Conservation (phyloP, 805 yeast genomes). For the Cyberlindnera lachancei region DNA sequence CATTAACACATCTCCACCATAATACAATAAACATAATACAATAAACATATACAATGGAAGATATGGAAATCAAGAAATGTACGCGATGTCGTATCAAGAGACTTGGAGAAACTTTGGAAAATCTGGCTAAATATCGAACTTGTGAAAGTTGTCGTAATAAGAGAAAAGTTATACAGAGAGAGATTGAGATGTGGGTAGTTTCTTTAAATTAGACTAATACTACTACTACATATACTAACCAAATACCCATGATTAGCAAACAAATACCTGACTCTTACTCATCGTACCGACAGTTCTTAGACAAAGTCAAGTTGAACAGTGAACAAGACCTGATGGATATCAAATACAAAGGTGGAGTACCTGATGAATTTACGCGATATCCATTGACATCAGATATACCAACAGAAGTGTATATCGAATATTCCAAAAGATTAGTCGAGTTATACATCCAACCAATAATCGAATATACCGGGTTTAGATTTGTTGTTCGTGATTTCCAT, state of each 20-base stretch:
- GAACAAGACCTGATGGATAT: slow-evolving; percentile 29
- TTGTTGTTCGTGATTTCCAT: slow-evolving; percentile 39
- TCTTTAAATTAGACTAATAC: too few species aligned
- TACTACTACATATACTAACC: too few species aligned
- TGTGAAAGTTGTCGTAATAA: slow-evolving; percentile 33
- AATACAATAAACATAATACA: too few species aligned
- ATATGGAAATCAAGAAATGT: slow-evolving; percentile 26
- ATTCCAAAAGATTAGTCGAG: slow-evolving; percentile 29
- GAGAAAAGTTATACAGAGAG: slow-evolving; percentile 26
- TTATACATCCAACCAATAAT: slow-evolving; percentile 34
- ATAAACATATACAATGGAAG: too few species aligned
- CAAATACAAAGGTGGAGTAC: slow-evolving; percentile 27
- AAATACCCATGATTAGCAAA: too few species aligned
- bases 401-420: slow-evolving; percentile 25
- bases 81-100: slow-evolving; percentile 37
- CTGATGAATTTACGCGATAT: slow-evolving; percentile 27
- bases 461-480: slow-evolving; percentile 33
- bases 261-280: too few species aligned
- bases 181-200: slow-evolving; percentile 2
- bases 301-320: slow-evolving; percentile 28
- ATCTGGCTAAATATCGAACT: slow-evolving; percentile 33
- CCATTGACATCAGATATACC: slow-evolving; percentile 23
- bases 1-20: too few species aligned
- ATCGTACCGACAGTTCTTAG: too few species aligned
- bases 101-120: slow-evolving; percentile 24